Percentiles rank a stretch among this genome's conserved stretches.
Evolutionary conservation across 177 flowering plant species (phyloP).

Genomic region (Vitis hybrid): DNA sequence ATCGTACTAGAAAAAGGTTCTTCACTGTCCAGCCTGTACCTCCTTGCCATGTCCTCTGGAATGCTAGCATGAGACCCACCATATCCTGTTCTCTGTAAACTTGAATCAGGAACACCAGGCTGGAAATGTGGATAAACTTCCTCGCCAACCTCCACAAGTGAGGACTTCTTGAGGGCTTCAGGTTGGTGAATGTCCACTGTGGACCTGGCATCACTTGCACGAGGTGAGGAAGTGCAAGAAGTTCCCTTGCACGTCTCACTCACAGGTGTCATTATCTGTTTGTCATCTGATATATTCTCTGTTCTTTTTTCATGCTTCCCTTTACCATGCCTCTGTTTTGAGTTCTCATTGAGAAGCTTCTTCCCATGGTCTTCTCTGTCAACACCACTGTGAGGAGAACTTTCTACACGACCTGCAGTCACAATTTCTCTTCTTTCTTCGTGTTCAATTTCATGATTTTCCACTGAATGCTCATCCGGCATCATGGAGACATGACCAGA

Average conservation of each 20-base stretch:
- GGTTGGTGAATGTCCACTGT: slow-evolving; percentile 4
- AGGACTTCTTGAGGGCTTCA: slow-evolving; percentile 8
- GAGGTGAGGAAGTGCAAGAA: neutral
- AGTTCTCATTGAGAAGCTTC: slow-evolving; percentile 9
- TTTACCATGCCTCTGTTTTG: slow-evolving; percentile 12
- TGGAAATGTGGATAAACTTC: slow-evolving; percentile 11
- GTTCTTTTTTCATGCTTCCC: neutral
- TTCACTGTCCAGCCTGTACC: slow-evolving; percentile 14
- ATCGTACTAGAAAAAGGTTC: slow-evolving; percentile 11
- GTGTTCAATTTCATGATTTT: slow-evolving; percentile 18
- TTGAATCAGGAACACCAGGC: neutral
- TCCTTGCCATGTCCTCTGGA: slow-evolving; percentile 24
- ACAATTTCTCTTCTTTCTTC: neutral
- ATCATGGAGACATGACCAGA: slow-evolving; percentile 21
- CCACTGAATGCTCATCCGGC: slow-evolving; percentile 22
- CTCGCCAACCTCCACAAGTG: slow-evolving; percentile 5
- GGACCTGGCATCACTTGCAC: neutral
- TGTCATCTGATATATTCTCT: slow-evolving; percentile 7
- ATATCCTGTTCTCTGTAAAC: slow-evolving; percentile 9
- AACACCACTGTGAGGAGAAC: slow-evolving; percentile 4
- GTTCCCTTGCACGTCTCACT: slow-evolving; percentile 3
- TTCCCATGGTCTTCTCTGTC: slow-evolving; percentile 14
- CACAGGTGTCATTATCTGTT: slow-evolving; percentile 9
- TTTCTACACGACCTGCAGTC: slow-evolving; percentile 1
- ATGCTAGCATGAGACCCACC: slow-evolving; percentile 7